Conservation (phyloP, 129 eudicot genomes). For the Kitagawia praeruptora region DNA sequence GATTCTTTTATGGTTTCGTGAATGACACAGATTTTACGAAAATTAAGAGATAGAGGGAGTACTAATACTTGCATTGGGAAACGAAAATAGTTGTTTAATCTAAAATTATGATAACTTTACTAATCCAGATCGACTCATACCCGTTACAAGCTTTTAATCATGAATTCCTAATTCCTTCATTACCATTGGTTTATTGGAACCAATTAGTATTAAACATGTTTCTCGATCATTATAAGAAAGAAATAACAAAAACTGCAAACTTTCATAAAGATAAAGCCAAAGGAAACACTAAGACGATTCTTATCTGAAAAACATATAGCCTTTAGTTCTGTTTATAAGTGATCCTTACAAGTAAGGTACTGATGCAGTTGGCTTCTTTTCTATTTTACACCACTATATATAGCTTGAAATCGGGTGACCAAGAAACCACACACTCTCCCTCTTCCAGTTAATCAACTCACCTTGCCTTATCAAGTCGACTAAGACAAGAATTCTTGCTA, state of each 20-base stretch:
- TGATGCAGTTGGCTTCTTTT: constrained; percentile 48
- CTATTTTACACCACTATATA: constrained; percentile 48
- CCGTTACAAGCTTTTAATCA: background rate
- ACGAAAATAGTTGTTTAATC: too few relatives aligned
- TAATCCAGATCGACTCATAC: background rate
- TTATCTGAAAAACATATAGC: constrained; percentile 19
- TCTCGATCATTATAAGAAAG: background rate
- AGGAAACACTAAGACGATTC: background rate
- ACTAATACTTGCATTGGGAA: too few relatives aligned
- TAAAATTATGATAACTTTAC: too few relatives aligned
- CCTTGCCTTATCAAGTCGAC: background rate
- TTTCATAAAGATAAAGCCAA: background rate
- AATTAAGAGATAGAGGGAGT: too few relatives aligned
- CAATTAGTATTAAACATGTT: background rate
- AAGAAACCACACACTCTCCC: constrained; percentile 20
- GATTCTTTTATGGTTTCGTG: too few relatives aligned
- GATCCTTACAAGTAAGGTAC: constrained; percentile 82
- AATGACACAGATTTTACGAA: too few relatives aligned
- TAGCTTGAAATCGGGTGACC: constrained; percentile 19
- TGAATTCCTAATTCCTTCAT: background rate
- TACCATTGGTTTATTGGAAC: background rate
- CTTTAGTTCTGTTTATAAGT: constrained; percentile 39
- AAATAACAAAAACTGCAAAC: background rate
- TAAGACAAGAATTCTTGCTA: background rate
- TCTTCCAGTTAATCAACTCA: background rate